A percentile compares a stretch with the other conserved stretches of the same genome.
Conservation (phyloP, 169 alveolate genomes). For the Toxoplasma gondii region DNA sequence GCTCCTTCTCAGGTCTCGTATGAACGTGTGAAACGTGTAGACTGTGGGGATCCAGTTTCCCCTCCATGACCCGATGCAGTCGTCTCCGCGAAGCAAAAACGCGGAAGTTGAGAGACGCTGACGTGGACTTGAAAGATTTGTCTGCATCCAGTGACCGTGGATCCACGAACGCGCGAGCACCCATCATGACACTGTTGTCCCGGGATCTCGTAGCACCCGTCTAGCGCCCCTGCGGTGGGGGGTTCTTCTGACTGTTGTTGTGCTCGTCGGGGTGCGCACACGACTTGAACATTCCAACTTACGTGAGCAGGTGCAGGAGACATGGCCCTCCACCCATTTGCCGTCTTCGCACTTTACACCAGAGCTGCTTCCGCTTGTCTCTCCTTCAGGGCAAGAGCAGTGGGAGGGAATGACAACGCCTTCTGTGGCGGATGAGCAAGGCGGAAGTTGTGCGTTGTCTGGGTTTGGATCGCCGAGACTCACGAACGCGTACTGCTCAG, state of each 20-base stretch:
- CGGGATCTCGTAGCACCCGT: too few species aligned
- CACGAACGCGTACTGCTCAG: conserved; percentile 33
- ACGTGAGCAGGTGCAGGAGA: not conserved
- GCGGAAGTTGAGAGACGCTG: too few species aligned
- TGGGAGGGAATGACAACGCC: not conserved
- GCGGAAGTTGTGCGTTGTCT: conserved; percentile 48
- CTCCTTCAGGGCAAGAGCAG: not conserved
- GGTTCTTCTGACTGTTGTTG: too few species aligned
- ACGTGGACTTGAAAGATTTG: too few species aligned
- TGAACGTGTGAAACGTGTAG: too few species aligned
- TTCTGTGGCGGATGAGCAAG: conserved; percentile 28
- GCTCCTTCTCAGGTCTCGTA: too few species aligned
- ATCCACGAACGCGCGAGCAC: too few species aligned
- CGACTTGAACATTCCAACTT: not conserved
- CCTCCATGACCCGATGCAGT: not conserved
- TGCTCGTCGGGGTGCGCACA: too few species aligned
- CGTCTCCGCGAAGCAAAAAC: too few species aligned
- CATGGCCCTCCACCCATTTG: not conserved
- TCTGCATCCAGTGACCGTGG: too few species aligned
- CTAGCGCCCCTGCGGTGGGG: too few species aligned
- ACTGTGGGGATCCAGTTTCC: not conserved
- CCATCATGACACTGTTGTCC: too few species aligned
- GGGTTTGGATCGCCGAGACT: conserved; percentile 44
- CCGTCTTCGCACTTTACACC: not conserved
- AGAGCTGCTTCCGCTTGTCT: not conserved